Evolutionary conservation across 2,329 filamentous ascomycete species (phyloP).

Genomic region (Colletotrichum tropicale): DNA sequence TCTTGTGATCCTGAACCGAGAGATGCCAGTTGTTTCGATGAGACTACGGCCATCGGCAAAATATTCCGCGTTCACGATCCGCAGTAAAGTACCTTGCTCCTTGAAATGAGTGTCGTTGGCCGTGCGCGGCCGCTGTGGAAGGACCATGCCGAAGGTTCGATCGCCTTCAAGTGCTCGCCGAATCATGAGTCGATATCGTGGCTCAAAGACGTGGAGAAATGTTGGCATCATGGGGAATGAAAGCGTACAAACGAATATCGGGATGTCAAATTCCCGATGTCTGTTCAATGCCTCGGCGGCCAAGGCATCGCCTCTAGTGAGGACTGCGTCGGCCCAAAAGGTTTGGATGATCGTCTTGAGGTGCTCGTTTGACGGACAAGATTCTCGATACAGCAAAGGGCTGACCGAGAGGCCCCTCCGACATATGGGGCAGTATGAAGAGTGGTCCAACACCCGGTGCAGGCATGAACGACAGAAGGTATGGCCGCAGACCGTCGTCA

Average conservation of each 20-base stretch:
- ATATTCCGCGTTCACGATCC: slow-evolving; percentile 75
- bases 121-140: slow-evolving; percentile 61
- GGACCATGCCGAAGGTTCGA: slow-evolving; percentile 84
- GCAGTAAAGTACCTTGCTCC: slow-evolving; percentile 78
- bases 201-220: slow-evolving; percentile 90
- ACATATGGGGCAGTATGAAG: slow-evolving; percentile 80
- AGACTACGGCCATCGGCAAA: slow-evolving; percentile 82
- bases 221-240: slow-evolving; percentile 84
- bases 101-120: slow-evolving; percentile 54
- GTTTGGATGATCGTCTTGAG: slow-evolving; percentile 67
- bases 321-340: slow-evolving; percentile 73
- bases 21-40: slow-evolving; percentile 77
- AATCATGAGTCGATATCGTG: slow-evolving; percentile 91
- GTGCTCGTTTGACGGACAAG: slow-evolving; percentile 63
- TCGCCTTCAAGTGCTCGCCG: slow-evolving; percentile 75
- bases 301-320: slow-evolving; percentile 59
- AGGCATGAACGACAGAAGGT: slow-evolving; percentile 87
- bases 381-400: slow-evolving; percentile 42
- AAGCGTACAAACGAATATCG: slow-evolving; percentile 83
- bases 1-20: slow-evolving; percentile 74
- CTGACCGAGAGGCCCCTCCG: slow-evolving; percentile 65
- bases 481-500: slow-evolving; percentile 87
- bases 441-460: slow-evolving; percentile 77
- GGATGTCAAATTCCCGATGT: slow-evolving; percentile 63
- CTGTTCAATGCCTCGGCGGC: slow-evolving; percentile 62